phyloP scores from a whole-genome alignment of 345 rosid species.

The Populus euphratica region DNA sequence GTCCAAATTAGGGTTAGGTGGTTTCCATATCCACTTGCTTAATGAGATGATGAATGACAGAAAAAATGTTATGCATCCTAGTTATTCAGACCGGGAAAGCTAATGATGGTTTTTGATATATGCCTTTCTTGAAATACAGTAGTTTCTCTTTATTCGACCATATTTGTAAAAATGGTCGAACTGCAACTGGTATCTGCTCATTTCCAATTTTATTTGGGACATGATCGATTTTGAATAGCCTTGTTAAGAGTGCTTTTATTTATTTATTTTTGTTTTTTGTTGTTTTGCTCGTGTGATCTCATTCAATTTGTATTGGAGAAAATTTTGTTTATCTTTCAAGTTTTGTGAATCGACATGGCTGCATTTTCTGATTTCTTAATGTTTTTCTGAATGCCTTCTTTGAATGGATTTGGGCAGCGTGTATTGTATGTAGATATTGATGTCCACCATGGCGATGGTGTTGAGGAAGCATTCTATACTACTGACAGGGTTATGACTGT shows the following conservation, averaged over 20 bases:
- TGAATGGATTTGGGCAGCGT: slow-evolving; percentile 52
- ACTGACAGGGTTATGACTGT: slow-evolving; percentile 99
- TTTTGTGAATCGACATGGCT: not conserved
- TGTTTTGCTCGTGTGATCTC: not conserved
- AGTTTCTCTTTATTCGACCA: not conserved
- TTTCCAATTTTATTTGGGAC: not conserved
- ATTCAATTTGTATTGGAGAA: not conserved
- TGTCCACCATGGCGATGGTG: slow-evolving; percentile 99
- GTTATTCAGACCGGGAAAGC: not conserved
- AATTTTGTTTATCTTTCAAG: not conserved
- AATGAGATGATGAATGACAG: not conserved
- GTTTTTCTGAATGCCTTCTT: slow-evolving; percentile 13
- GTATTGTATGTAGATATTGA: slow-evolving; percentile 91
- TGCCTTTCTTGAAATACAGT: not conserved
- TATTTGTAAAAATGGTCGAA: not conserved
- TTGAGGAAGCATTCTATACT: slow-evolving; percentile 95
- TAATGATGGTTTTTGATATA: not conserved
- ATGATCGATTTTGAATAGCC: not conserved
- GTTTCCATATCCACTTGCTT: not conserved
- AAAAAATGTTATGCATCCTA: not conserved
- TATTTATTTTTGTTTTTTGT: not conserved
- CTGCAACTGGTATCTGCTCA: not conserved
- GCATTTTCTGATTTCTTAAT: not conserved
- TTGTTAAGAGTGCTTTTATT: not conserved
- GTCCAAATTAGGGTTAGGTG: not conserved